Evolutionary conservation across 129 eudicot genomes (phyloP).

Genomic region (carrot (Daucus carota)): DNA sequence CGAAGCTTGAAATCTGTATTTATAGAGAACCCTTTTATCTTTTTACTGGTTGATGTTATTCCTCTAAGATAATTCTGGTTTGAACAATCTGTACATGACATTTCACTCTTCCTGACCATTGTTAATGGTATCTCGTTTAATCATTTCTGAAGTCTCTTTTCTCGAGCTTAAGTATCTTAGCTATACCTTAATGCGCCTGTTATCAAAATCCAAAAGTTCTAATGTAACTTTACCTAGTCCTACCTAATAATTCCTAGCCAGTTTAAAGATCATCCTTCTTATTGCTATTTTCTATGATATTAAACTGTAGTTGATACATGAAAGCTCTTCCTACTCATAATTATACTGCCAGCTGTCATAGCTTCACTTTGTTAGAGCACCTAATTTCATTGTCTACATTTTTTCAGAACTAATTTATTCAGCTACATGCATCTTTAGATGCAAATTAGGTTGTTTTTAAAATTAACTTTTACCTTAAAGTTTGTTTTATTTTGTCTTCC

Average conservation of each 20-base stretch:
- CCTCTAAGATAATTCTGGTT: not conserved
- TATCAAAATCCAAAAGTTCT: not conserved
- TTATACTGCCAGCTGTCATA: not conserved
- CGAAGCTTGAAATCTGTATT: not conserved
- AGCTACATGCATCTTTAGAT: too few species aligned
- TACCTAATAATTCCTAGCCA: not conserved
- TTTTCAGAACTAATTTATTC: too few species aligned
- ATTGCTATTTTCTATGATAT: not conserved
- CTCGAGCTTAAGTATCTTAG: not conserved
- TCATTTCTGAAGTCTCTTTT: not conserved
- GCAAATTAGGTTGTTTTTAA: too few species aligned
- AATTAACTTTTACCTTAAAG: too few species aligned
- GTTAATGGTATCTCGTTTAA: too few species aligned
- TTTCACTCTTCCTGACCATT: too few species aligned
- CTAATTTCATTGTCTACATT: not conserved
- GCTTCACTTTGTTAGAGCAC: not conserved
- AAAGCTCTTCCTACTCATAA: not conserved
- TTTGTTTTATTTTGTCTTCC: too few species aligned
- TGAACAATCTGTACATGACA: not conserved
- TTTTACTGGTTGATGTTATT: not conserved
- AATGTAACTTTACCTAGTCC: not conserved
- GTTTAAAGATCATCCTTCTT: not conserved
- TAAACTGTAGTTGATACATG: not conserved
- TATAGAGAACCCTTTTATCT: not conserved
- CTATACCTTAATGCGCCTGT: not conserved